phyloP scores from a whole-genome alignment of 352 stramenopile genomes.

The Phytophthora hybrid region DNA sequence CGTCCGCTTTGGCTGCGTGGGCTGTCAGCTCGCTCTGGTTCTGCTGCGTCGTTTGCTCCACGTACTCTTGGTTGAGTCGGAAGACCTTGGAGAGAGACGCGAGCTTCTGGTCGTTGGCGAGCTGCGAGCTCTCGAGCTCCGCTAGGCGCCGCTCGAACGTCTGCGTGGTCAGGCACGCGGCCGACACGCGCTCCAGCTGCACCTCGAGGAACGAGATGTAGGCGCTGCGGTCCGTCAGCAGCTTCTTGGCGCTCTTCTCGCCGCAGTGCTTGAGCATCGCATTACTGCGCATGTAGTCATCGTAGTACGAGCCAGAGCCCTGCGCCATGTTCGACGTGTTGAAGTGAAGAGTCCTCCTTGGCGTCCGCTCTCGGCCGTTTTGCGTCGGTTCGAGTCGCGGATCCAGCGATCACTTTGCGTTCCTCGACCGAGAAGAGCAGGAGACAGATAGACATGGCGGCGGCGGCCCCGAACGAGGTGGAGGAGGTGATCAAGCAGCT shows the following conservation, averaged over 20 bases:
- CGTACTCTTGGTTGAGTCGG: conserved; percentile 75
- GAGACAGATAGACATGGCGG: conserved; percentile 51
- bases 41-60: conserved; percentile 66
- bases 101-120: conserved; percentile 61
- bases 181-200: conserved; percentile 88
- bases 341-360: background rate
- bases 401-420: background rate
- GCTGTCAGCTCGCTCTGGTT: conserved; percentile 40
- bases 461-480: conserved; percentile 89
- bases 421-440: background rate
- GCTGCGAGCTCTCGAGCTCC: conserved; percentile 59
- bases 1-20: conserved; percentile 52
- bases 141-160: conserved; percentile 70
- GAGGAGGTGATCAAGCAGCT: conserved; percentile 94
- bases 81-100: conserved; percentile 76
- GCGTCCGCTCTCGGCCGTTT: background rate
- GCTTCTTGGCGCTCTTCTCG: conserved; percentile 67
- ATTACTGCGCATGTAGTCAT: conserved; percentile 85
- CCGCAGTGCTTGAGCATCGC: conserved; percentile 73
- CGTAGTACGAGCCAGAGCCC: conserved; percentile 75
- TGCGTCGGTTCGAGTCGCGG: conserved; percentile 18
- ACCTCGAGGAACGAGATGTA: conserved; percentile 92
- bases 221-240: conserved; percentile 85
- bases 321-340: conserved; percentile 27
- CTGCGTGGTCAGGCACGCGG: conserved; percentile 77